Evolutionary conservation across 2,329 filamentous ascomycete genomes (phyloP).

Genomic region (Samsoniella hepiali): DNA sequence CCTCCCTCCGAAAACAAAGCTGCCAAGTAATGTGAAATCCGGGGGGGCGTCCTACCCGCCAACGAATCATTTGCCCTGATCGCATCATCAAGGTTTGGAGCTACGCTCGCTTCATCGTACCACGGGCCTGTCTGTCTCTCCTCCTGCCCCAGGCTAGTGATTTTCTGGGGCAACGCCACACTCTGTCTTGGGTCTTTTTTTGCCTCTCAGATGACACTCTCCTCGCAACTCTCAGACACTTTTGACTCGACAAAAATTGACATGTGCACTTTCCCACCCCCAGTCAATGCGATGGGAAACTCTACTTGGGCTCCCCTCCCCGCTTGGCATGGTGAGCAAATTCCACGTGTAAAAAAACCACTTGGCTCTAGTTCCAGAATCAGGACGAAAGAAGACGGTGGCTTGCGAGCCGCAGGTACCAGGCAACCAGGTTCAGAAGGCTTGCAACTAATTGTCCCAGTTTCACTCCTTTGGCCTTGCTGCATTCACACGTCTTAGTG

Average conservation of each 20-base stretch:
- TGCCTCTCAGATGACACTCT: not conserved
- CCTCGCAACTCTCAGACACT: conserved; percentile 7
- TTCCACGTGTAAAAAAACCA: not conserved
- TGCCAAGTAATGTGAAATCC: not conserved
- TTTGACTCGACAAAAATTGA: not conserved
- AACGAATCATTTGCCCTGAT: not conserved
- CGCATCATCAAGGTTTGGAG: conserved; percentile 11
- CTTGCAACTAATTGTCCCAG: not conserved
- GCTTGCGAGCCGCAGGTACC: not conserved
- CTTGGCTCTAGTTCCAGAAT: not conserved
- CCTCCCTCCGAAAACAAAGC: no score
- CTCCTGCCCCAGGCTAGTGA: not conserved
- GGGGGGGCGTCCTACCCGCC: not conserved
- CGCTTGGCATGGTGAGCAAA: not conserved
- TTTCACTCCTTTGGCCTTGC: not conserved
- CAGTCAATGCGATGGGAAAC: conserved; percentile 7
- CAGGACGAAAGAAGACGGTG: not conserved
- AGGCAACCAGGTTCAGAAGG: not conserved
- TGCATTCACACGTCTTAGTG: not conserved
- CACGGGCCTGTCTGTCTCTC: not conserved
- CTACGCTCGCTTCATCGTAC: conserved; percentile 13
- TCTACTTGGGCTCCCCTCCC: not conserved
- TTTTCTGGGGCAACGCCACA: conserved; percentile 11
- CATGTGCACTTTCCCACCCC: conserved; percentile 5
- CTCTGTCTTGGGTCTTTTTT: not conserved